These are phyloP conservation scores for Apiospora kogelbergensis DNA, from an alignment of 2,329 filamentous ascomycete genomes.

Conservation along the genomic window DNA sequence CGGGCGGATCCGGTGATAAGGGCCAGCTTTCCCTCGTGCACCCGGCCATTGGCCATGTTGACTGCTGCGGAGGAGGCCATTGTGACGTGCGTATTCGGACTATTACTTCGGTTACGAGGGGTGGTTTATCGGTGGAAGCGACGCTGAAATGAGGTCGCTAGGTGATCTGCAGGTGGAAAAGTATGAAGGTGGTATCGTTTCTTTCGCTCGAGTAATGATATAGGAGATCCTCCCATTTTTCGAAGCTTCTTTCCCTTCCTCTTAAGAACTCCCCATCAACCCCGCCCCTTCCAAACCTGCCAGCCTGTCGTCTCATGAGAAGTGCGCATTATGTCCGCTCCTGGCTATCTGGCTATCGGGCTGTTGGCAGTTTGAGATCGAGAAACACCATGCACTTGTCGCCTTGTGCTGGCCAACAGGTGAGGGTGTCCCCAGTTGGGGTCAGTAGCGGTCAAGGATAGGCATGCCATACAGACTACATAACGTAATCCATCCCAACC, in stretches of 20 bases:
- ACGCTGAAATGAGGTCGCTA: not conserved
- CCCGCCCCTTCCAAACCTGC: not conserved
- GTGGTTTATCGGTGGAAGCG: not conserved
- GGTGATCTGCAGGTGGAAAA: not conserved
- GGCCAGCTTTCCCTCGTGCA: constrained; percentile 15
- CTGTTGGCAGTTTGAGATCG: too few relatives aligned
- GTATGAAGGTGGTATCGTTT: constrained; percentile 6
- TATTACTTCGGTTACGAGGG: not conserved
- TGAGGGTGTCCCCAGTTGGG: not conserved
- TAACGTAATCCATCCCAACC: too few relatives aligned
- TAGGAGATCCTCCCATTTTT: not conserved
- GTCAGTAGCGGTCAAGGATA: not conserved
- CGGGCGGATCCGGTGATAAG: constrained; percentile 14
- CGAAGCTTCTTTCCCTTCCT: not conserved
- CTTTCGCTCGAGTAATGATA: not conserved
- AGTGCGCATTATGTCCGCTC: not conserved
- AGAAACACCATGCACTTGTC: not conserved
- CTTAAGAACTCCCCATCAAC: not conserved
- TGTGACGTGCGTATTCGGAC: not conserved
- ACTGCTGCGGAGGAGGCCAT: constrained; percentile 4
- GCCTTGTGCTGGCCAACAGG: not conserved
- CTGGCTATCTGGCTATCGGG: not conserved
- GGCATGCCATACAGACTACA: not conserved
- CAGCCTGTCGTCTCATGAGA: not conserved
- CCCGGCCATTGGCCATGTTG: constrained; percentile 7